A percentile compares a stretch with the other conserved stretches of the same genome.
Evolutionary conservation across 805 yeast genomes (phyloP).

Genomic region (Schwanniomyces sp.): DNA sequence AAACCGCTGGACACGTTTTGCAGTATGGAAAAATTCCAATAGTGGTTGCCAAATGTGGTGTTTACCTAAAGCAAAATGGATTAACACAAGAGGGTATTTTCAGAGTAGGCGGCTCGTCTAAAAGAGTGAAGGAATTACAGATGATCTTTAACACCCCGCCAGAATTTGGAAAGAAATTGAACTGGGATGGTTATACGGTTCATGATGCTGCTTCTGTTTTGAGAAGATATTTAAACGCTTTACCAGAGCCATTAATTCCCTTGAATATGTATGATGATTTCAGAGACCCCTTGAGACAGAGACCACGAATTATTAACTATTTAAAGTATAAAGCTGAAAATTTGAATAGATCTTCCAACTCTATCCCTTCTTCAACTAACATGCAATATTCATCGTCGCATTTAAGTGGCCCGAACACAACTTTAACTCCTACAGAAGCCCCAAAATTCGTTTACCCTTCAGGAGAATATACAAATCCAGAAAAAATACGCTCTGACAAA

Average conservation of each 20-base stretch:
- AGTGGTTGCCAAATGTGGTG: conserved; percentile 95
- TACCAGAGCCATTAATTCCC: conserved; percentile 93
- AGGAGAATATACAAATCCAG: conserved; percentile 6
- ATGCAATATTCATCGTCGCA: not conserved
- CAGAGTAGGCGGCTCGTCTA: conserved; percentile 87
- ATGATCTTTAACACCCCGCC: conserved; percentile 84
- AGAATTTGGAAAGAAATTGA: conserved; percentile 79
- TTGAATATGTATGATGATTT: conserved; percentile 71
- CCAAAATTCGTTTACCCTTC: conserved; percentile 17
- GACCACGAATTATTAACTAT: conserved; percentile 66
- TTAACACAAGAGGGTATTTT: conserved; percentile 87
- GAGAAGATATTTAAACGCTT: conserved; percentile 78
- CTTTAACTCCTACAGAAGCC: conserved; percentile 6
- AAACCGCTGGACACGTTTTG: conserved; percentile 56
- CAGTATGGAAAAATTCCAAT: conserved; percentile 89
- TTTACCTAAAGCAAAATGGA: conserved; percentile 74
- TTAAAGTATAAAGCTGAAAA: conserved; percentile 57
- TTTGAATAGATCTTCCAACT: conserved; percentile 18
- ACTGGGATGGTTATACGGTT: conserved; percentile 92
- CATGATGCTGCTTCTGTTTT: conserved; percentile 95
- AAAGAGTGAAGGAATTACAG: conserved; percentile 85
- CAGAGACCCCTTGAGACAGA: conserved; percentile 67
- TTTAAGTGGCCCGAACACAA: not conserved
- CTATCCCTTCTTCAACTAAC: not conserved
- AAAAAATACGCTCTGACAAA: not conserved